Percentiles rank a stretch among this genome's conserved stretches.
These are phyloP conservation scores for Epichloe scottii DNA, from an alignment of 2,329 filamentous ascomycete species.

Conservation along the genomic window DNA sequence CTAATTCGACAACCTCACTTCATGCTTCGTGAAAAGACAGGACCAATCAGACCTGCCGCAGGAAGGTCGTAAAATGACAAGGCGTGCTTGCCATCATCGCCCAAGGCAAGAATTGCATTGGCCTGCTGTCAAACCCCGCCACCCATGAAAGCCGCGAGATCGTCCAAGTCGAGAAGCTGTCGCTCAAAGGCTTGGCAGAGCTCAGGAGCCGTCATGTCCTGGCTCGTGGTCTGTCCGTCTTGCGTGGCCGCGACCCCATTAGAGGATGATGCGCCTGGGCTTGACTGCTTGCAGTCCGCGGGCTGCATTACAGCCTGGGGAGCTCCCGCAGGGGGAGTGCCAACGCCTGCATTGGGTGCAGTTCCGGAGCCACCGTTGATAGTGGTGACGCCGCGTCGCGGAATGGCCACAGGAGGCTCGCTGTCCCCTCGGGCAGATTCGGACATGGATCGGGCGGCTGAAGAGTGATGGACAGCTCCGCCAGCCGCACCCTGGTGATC, in stretches of 20 bases:
- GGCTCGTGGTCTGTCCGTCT: conserved; percentile 23
- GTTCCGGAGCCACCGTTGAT: conserved; percentile 45
- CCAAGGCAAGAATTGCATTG: neutral
- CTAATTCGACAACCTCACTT: neutral
- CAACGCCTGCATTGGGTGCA: conserved; percentile 32
- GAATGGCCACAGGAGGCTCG: conserved; percentile 37
- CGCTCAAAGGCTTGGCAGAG: conserved; percentile 47
- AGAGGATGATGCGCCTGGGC: conserved; percentile 17
- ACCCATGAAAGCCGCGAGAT: conserved; percentile 50
- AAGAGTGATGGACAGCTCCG: conserved; percentile 17
- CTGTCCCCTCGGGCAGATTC: conserved; percentile 34
- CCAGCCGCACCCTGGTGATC: conserved; percentile 27
- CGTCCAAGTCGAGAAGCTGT: conserved; percentile 47
- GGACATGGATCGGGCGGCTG: conserved; percentile 23
- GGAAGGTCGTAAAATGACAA: too few relatives aligned
- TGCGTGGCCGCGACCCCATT: conserved; percentile 20
- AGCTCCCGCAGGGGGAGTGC: conserved; percentile 20
- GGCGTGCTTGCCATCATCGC: too few relatives aligned
- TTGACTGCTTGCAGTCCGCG: conserved; percentile 24
- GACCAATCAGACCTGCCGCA: too few relatives aligned
- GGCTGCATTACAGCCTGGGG: conserved; percentile 14
- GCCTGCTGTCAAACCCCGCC: conserved; percentile 37
- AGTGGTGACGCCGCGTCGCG: conserved; percentile 42
- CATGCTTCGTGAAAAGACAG: neutral
- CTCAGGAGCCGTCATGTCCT: conserved; percentile 47